phyloP scores from a whole-genome alignment of 768 basidiomycete species.

The Porphyrellus cyaneotinctus region DNA sequence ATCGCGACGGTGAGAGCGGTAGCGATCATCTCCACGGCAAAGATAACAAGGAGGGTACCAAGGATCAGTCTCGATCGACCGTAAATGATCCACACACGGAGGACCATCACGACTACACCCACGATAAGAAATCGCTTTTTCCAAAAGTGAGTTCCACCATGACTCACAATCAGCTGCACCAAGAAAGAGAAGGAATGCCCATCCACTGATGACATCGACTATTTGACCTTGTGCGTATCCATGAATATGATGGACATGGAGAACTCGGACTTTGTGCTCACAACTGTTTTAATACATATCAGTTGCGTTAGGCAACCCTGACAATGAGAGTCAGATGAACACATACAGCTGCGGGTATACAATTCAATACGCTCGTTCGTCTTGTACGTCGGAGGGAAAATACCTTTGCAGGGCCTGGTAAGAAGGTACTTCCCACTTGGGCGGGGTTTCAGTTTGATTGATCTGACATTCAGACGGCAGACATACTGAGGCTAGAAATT shows the following conservation, averaged over 20 bases:
- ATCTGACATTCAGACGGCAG: background rate
- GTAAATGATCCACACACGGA: constrained; percentile 3
- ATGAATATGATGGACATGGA: background rate
- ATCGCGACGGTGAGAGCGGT: background rate
- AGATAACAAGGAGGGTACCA: background rate
- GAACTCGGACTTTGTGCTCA: background rate
- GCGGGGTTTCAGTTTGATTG: background rate
- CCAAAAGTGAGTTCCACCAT: background rate
- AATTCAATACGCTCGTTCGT: background rate
- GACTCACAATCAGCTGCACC: constrained; percentile 7
- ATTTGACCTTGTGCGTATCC: background rate
- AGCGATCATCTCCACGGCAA: background rate
- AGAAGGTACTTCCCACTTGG: constrained; percentile 4
- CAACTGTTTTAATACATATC: background rate
- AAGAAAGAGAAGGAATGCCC: background rate
- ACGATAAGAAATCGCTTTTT: background rate
- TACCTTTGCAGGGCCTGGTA: constrained; percentile 3
- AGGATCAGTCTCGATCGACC: background rate
- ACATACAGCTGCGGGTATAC: background rate
- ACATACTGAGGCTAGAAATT: background rate
- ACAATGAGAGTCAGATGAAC: background rate
- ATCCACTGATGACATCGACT: background rate
- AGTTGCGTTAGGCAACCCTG: background rate
- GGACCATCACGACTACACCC: background rate
- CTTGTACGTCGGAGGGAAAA: background rate